phyloP scores from a whole-genome alignment of 2,329 filamentous ascomycete genomes.

The Trichoderma simmonsii region DNA sequence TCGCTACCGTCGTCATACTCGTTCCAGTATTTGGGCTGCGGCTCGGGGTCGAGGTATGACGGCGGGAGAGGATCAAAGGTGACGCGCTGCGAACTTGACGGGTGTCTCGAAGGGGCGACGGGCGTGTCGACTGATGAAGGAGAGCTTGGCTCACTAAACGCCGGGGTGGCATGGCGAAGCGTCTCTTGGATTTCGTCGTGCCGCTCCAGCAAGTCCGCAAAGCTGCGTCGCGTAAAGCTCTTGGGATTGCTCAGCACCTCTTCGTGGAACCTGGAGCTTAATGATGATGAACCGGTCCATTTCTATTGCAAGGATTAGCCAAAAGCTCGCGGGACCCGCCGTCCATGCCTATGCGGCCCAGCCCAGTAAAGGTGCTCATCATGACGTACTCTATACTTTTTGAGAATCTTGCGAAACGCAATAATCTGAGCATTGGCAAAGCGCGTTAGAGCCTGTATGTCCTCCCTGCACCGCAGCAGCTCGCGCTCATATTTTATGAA shows the following conservation, averaged over 20 bases:
- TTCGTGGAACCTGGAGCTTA: slow-evolving; percentile 64
- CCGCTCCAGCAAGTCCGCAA: slow-evolving; percentile 49
- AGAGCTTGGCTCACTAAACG: slow-evolving; percentile 39
- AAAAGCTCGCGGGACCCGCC: not conserved
- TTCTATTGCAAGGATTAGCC: slow-evolving; percentile 48
- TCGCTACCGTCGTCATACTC: slow-evolving; percentile 84
- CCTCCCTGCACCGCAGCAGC: slow-evolving; percentile 60
- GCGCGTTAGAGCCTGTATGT: slow-evolving; percentile 66
- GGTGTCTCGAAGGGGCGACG: not conserved
- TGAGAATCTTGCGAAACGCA: slow-evolving; percentile 78
- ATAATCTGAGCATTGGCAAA: slow-evolving; percentile 72
- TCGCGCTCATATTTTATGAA: slow-evolving; percentile 54
- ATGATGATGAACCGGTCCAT: slow-evolving; percentile 71
- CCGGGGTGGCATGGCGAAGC: slow-evolving; percentile 46
- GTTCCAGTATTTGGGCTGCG: slow-evolving; percentile 66
- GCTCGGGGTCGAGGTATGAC: slow-evolving; percentile 25
- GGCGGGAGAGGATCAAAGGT: slow-evolving; percentile 34
- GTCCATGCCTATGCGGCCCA: not conserved
- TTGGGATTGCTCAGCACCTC: slow-evolving; percentile 63
- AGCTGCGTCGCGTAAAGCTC: slow-evolving; percentile 68
- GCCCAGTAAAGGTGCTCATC: not conserved
- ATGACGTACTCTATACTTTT: slow-evolving; percentile 68
- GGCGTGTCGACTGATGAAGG: slow-evolving; percentile 31
- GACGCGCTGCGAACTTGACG: slow-evolving; percentile 20
- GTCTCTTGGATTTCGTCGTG: slow-evolving; percentile 49